Base-by-base conservation (phyloP, 345 rosid genomes). In the Eutrema japonicum region DNA sequence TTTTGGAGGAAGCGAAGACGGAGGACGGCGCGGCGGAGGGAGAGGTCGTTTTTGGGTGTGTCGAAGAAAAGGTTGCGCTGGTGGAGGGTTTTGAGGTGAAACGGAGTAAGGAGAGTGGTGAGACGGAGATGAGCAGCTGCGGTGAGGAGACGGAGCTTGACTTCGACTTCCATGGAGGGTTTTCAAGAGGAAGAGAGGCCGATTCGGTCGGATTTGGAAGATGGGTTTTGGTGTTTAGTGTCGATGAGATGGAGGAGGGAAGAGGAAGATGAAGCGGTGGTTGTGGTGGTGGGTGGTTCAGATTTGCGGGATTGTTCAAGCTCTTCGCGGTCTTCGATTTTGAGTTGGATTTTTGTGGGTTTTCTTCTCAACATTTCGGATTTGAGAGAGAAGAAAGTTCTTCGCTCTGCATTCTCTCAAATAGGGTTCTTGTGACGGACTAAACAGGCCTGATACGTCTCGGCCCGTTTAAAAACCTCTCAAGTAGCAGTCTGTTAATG, bases 301-400 rank as follows among this genome's bases (percentile, higher is more conserved):
- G 83, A 81, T 48, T 81, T 85, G 50, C 91, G 94, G 64, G 88
- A 81, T 70, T 88, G 91, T 57, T 92, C 91, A 64, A 95, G 86
- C 64, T 94, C 97, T 53, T 88, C 89, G 51, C 85, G 91, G 82
- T 95, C 97, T 82, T 90, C 92, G 77, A 90, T 79, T 70, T 80
- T 77, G 74, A 89, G 87, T 74, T 95, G 89, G 84, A 95, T 85
- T 78, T 88, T 88, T 78, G 83, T 87, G 5, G 96, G 88, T 68
- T 87, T 87, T 82, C 97, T 86, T 73, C 96, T 82, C 77, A 90
- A 89, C 96, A 95, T 95, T 57, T 85, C 74, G 16, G 38, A 52
- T n/a, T 10, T 71, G 26, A 22, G 26, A 22, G 59, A 35, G 37
- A 53, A 46, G 7, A 22, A 22, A 1, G 26, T 22, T 22, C 26